Percentiles rank a stretch among this genome's conserved stretches.
Evolutionary conservation across 163 green algal genomes (phyloP).

Genomic region (Volvox carteri): DNA sequence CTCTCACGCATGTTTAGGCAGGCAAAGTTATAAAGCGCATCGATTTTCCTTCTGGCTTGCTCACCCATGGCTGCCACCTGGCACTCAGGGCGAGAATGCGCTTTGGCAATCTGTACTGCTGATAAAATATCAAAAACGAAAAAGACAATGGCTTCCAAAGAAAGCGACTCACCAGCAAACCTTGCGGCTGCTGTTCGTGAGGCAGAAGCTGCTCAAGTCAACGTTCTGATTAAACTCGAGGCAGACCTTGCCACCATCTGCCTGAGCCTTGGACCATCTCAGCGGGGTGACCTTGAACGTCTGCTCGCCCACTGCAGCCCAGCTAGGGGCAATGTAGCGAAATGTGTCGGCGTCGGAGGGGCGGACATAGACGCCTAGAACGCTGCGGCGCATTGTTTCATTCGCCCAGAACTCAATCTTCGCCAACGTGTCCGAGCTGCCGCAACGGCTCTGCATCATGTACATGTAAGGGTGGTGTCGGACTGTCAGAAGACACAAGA

Average conservation of each 20-base stretch:
- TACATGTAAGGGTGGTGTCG: background rate
- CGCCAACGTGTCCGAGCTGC: background rate
- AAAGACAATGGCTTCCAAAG: too few species aligned
- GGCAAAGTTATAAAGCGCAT: too few species aligned
- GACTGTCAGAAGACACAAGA: background rate
- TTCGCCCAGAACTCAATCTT: conserved; percentile 37
- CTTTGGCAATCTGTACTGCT: too few species aligned
- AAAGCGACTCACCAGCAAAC: background rate
- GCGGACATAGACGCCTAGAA: background rate
- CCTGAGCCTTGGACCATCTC: conserved; percentile 9
- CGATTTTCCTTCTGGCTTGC: too few species aligned
- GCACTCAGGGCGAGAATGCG: too few species aligned
- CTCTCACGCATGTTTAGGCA: too few species aligned
- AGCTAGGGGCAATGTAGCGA: background rate
- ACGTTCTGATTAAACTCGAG: background rate
- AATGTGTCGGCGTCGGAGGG: background rate
- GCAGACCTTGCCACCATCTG: conserved; percentile 15
- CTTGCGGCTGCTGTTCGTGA: background rate
- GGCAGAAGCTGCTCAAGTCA: background rate
- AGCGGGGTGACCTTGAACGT: conserved; percentile 26
- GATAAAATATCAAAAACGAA: too few species aligned
- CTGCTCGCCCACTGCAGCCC: background rate
- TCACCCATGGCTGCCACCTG: too few species aligned
- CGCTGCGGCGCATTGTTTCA: background rate
- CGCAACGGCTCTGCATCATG: background rate